Base-by-base conservation (phyloP, 1,284 basidiomycete species). In the Microbotryum saponariae region DNA sequence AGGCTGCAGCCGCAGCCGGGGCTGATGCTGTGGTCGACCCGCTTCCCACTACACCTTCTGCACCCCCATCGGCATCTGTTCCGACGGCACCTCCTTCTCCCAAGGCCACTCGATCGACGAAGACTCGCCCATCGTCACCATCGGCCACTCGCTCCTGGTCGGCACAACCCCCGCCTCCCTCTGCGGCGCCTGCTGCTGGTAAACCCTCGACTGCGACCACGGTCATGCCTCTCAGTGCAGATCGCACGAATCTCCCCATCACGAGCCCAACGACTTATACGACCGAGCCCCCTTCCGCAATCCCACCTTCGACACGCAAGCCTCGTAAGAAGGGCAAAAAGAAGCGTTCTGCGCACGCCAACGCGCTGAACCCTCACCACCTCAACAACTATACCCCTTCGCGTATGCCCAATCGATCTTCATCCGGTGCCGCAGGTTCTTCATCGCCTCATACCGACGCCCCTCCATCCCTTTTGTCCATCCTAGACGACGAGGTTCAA, bases 331-430 rank as follows among this genome's bases (percentile, higher is more conserved):
- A 71, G 60, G 63, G 72, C 29, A 67, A 72, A 65, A 72, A 73
- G 65, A 73, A 73, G 59, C 70, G 72, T 6, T 66, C 69, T 5
- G 71, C 71, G 12, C 71, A 70, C 56, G 74, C 74, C n/a, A 75
- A 72, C 49, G 73, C 73, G 44, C 70, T 73, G 58, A 75, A 76
- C 51, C 60, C 72, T 10, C 74, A 76, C 42, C 74, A 76, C 48
- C 70, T 72, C 50, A 71, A 73, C 60, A 75, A 74, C 53, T 72
- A 73, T 45, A 62, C 73, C 20, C 69, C 72, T 6, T 72, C 73
- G 1, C 64, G 74, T 20, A 50, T 71, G 4, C 71, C 72, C 16
- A 54, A 64, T 23, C 52, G 37, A 18, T 42, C 37, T 16, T 42
- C 37, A 62, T 6, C 16, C 53, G 37, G 54, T 52, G 20, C 44